Evolutionary conservation across 176 grass and related monocot genomes (phyloP).

Genomic region (Avena eriantha): DNA sequence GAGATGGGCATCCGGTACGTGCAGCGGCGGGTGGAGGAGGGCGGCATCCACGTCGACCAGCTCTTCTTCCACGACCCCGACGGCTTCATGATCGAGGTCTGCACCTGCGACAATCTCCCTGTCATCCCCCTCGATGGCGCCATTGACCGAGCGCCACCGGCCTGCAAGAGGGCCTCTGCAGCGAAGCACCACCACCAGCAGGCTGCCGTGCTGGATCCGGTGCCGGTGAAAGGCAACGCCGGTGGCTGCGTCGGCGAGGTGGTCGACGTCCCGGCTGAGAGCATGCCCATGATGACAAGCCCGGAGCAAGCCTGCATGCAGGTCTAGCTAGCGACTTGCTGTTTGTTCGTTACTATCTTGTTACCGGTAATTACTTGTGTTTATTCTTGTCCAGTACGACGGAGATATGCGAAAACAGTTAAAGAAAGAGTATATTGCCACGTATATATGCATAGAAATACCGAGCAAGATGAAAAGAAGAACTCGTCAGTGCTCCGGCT

Average conservation of each 20-base stretch:
- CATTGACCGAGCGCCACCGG: too few species aligned
- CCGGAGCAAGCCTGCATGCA: too few species aligned
- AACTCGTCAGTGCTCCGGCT: too few species aligned
- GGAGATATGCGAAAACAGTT: too few species aligned
- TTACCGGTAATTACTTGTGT: too few species aligned
- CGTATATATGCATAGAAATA: too few species aligned
- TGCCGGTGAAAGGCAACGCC: background rate
- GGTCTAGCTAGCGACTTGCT: too few species aligned
- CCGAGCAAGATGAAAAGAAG: too few species aligned
- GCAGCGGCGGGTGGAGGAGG: constrained; percentile 64
- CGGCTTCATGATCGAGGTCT: constrained; percentile 93
- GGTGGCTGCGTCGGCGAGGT: constrained; percentile 31
- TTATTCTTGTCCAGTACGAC: too few species aligned
- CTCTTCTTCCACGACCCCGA: constrained; percentile 98
- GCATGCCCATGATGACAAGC: background rate
- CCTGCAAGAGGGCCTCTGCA: constrained; percentile 21
- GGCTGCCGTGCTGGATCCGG: background rate
- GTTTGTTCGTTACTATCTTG: too few species aligned
- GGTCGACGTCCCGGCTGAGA: background rate
- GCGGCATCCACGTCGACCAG: constrained; percentile 67
- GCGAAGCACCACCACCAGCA: background rate
- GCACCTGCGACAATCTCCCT: constrained; percentile 85
- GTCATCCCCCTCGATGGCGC: too few species aligned
- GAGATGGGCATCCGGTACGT: constrained; percentile 49
- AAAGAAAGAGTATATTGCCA: too few species aligned